Base-by-base conservation (phyloP, 495 filamentous ascomycete species). In the Hypoxylon crocopeplum region DNA sequence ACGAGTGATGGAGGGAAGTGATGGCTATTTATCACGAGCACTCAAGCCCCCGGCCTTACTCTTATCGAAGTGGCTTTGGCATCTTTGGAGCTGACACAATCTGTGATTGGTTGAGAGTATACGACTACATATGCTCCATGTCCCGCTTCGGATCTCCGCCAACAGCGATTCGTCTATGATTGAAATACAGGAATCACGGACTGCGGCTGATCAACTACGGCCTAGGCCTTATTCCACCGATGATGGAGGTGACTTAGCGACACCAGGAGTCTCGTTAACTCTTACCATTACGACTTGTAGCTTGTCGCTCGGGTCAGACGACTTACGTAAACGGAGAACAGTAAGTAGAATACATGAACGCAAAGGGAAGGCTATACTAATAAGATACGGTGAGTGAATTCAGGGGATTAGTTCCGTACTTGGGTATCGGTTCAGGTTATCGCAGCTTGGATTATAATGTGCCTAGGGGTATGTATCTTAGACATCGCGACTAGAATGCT, bases 71-170 rank as follows among this genome's bases (percentile, higher is more conserved):
- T 24, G 17, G 44, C 10, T 32, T 30, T 13, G 24, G 17, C 1
- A 36, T 8, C 36, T 40, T 42, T 30, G 34, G 44, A 36, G 3
- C 13, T 16, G 27, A 13, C 12, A 29, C 13, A 19, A 11, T 12
- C 7, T 41, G 21, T 56, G 53, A 50, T 58, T 58, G 54, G 54
- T 20, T 16, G 21, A 45, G 37, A 45, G 39, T 45, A 58, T 58
- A 50, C 54, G 54, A 58, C 7, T 8, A 12, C 3, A 3, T 29
- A 6, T 37, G 12, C 15, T 16, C 45, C 54, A 24, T 58, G 45
- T 50, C 27, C 54, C 19, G 44, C 41, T 41, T 39, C 54, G 54
- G 19, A 21, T 15, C 30, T 45, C 54, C 44, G 37, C 25, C 22
- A 13, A 34, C 40, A 47, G 48, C 40, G 51, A n/a, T 34, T 7